A percentile compares a stretch with the other conserved stretches of the same genome.
Conservation (phyloP, 1,139 yeast species). For the Sugiyamaella novakii region DNA sequence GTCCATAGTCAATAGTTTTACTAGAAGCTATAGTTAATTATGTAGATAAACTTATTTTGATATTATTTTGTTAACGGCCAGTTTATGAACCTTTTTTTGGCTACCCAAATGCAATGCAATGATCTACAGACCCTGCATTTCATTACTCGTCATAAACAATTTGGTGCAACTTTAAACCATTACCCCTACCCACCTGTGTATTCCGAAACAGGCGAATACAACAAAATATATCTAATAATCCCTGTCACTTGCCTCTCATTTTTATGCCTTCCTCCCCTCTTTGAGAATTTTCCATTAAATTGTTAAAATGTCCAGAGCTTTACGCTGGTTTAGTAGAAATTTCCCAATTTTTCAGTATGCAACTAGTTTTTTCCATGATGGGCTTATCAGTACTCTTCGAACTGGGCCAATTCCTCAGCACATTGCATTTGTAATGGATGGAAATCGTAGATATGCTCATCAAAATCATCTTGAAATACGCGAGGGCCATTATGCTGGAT, state of each 20-base stretch:
- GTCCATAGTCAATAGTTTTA: not conserved
- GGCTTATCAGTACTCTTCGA: slow-evolving; percentile 44
- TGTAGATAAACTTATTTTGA: no score
- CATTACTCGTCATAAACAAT: no score
- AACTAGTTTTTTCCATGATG: slow-evolving; percentile 33
- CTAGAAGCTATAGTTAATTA: no score
- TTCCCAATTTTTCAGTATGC: slow-evolving; percentile 35
- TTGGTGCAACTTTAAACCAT: not conserved
- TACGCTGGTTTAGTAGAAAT: slow-evolving; percentile 3
- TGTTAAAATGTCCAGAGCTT: slow-evolving; percentile 12
- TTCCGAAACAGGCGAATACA: no score
- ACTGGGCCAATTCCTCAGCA: slow-evolving; percentile 89
- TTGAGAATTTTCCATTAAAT: no score
- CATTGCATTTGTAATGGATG: slow-evolving; percentile 96
- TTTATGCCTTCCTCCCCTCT: no score
- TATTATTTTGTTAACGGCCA: no score
- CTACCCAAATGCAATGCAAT: no score
- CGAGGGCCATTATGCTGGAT: slow-evolving; percentile 93
- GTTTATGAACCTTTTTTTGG: no score
- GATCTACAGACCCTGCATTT: no score
- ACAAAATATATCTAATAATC: no score
- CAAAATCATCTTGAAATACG: slow-evolving; percentile 69
- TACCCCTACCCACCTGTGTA: no score
- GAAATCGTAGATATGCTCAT: slow-evolving; percentile 86
- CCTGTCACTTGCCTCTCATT: not conserved